These are phyloP conservation scores for Ganoderma multipileum DNA, from an alignment of 1,284 basidiomycete species.

Conservation along the genomic window DNA sequence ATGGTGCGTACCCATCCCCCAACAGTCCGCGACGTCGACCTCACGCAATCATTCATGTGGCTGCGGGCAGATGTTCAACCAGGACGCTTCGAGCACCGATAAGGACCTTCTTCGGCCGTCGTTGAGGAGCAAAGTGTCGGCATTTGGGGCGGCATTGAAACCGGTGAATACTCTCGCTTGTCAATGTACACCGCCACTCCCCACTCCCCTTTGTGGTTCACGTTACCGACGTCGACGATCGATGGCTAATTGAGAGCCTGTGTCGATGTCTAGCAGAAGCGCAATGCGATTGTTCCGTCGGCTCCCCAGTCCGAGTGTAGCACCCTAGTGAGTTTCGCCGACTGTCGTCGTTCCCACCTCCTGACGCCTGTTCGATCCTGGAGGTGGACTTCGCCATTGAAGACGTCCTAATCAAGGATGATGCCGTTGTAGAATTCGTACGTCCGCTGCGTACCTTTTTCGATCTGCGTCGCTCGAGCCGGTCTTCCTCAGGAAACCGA, in stretches of 20 bases:
- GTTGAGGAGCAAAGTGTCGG: conserved; percentile 34
- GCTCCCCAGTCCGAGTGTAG: conserved; percentile 40
- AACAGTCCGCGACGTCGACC: conserved; percentile 26
- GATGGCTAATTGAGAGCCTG: conserved; percentile 14
- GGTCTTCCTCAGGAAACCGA: conserved; percentile 19
- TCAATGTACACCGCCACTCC: conserved; percentile 11
- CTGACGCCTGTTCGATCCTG: background rate
- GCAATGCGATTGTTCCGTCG: conserved; percentile 32
- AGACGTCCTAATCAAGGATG: conserved; percentile 17
- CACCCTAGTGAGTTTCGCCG: conserved; percentile 37
- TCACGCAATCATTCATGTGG: conserved; percentile 23
- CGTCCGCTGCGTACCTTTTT: background rate
- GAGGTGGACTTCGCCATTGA: conserved; percentile 39
- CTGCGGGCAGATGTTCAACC: conserved; percentile 25
- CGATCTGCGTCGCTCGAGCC: conserved; percentile 1
- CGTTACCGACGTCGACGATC: conserved; percentile 11
- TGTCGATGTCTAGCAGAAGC: conserved; percentile 27
- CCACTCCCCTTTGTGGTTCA: background rate
- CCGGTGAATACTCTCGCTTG: conserved; percentile 31
- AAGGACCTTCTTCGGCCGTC: conserved; percentile 38
- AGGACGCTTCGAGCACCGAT: conserved; percentile 27
- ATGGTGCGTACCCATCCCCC: conserved; percentile 30
- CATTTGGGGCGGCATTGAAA: conserved; percentile 31
- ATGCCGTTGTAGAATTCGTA: conserved; percentile 16
- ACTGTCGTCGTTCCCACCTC: background rate